phyloP scores from a whole-genome alignment of 2,329 filamentous ascomycete genomes.

The Macroventuria anomochaeta region DNA sequence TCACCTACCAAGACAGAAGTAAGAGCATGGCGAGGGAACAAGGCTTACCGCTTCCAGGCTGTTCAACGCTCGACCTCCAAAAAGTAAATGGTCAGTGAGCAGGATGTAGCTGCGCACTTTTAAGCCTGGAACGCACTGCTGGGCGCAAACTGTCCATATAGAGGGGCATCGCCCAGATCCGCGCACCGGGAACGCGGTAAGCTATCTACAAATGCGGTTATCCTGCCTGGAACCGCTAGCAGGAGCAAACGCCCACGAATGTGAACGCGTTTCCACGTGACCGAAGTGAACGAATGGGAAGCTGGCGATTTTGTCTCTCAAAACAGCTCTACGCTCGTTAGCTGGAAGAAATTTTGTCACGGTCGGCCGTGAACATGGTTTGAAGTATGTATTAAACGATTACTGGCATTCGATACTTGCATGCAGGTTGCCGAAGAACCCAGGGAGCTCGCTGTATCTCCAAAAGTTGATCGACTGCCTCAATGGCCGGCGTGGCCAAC shows the following conservation, averaged over 20 bases:
- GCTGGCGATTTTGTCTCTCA: neutral
- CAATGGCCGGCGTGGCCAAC: neutral
- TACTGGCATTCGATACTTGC: neutral
- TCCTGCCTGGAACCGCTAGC: neutral
- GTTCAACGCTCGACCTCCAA: neutral
- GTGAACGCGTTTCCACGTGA: conserved; percentile 3
- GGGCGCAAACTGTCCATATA: no score
- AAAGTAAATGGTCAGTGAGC: no score
- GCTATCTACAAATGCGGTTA: neutral
- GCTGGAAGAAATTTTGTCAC: no score
- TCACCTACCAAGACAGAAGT: conserved; percentile 1
- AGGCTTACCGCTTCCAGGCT: neutral
- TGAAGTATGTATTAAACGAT: neutral
- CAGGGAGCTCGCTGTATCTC: neutral
- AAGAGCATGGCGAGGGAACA: neutral
- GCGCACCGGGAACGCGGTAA: neutral
- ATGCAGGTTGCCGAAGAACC: neutral
- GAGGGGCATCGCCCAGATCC: neutral
- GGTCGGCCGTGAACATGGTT: neutral
- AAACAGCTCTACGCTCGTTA: neutral
- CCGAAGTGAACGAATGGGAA: neutral
- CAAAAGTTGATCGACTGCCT: neutral
- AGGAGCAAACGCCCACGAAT: neutral
- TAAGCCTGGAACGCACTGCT: no score
- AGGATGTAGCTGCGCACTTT: no score